Evolutionary conservation across 768 basidiomycete species (phyloP), one percentile per base, ranked within the genome.

Genomic region (Panaeolus cyanescens): DNA sequence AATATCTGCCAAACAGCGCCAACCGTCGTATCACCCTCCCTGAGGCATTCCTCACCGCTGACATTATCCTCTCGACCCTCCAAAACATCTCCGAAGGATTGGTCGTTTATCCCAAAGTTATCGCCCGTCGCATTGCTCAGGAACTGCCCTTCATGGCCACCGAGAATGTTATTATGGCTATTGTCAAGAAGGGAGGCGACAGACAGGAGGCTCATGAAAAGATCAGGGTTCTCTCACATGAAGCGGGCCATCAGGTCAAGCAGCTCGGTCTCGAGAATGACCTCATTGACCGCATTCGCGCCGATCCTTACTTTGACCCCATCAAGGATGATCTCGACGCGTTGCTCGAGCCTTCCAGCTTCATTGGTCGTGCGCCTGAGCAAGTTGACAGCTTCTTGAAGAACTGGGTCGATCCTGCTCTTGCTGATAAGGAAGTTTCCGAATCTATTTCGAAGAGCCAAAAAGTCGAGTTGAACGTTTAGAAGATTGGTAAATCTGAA

Each of bases 111-210:
- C 97, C 97, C 9, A 90, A 86, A 72, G 96, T 99, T 62, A 99
- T 99, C 65, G 93, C 84, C 9, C 87, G 95, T 39, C 88, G 94
- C 34, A 96, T 99, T 73, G 75, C 88, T 2, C 93, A 98, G 74
- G 97, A 99, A 74, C 83, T 99, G 32, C 97, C 97, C 1, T 99
- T 99, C 84, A 99, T 99, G 97, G 95, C 96, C 4, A 99, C 97
- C 1, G 97, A 99, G 76, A 99, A 99, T 74, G 85, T 99, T 76
- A 99, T 99, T 77, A 99, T 99, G 97, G 95, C 95, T 1, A 86
- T 99, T 40, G 97, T 99, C 64, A 97, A 93, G 76, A 87, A 85
- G 54, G 94, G 94, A 20, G 96, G 96, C 1, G 96, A 99, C 75
- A 85, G 97, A 32, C 97, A 99, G 72, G 95, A 94, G 75, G 94